A percentile compares a stretch with the other conserved stretches of the same genome.
Evolutionary conservation across 2,329 filamentous ascomycete species (phyloP).

Genomic region (Aspergillus awamori): DNA sequence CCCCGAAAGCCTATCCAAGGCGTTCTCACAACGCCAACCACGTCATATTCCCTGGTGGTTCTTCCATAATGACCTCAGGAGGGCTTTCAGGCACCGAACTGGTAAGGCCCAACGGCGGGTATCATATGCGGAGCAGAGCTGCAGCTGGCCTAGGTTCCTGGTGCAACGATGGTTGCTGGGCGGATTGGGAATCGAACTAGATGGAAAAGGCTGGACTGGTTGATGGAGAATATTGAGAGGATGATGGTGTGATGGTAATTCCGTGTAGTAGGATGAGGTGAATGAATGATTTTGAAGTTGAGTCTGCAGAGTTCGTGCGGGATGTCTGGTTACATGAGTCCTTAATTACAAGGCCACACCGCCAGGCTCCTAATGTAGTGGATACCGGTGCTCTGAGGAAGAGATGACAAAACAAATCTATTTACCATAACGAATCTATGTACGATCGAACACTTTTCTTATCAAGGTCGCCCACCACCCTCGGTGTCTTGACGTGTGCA

Average conservation of each 20-base stretch:
- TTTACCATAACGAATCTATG: conserved; percentile 8
- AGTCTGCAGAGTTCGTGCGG: no score
- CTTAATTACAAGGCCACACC: no score
- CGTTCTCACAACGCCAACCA: neutral
- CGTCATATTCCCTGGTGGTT: neutral
- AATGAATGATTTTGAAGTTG: no score
- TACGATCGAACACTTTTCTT: conserved; percentile 14
- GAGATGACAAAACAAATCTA: neutral
- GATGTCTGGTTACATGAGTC: no score
- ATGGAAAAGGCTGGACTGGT: neutral
- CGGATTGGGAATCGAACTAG: neutral
- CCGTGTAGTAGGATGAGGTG: no score
- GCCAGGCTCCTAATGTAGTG: no score
- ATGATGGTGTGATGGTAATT: neutral
- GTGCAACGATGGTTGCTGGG: neutral
- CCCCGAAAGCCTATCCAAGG: neutral
- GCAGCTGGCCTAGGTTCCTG: neutral
- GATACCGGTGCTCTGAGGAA: no score
- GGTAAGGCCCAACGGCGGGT: neutral
- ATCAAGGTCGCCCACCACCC: conserved; percentile 26
- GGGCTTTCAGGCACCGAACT: neutral
- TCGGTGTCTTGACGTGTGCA: neutral
- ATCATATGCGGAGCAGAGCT: neutral
- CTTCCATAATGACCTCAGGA: neutral
- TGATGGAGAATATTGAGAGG: neutral